A percentile compares a stretch with the other conserved stretches of the same genome.
Evolutionary conservation across 2,329 filamentous ascomycete genomes (phyloP).

Genomic region (Stagonosporopsis rhizophila): DNA sequence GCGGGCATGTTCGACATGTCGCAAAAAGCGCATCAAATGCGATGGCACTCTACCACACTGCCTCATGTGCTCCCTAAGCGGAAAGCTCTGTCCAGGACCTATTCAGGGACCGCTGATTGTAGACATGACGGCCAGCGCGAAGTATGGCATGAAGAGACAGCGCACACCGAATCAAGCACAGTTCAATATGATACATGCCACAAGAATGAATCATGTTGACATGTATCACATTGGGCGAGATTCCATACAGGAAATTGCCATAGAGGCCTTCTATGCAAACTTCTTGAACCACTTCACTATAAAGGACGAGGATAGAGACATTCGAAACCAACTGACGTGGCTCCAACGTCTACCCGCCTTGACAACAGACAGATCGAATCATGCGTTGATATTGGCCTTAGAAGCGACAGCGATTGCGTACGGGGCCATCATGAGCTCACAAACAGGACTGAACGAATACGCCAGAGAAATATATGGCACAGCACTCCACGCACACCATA

Average conservation of each 20-base stretch:
- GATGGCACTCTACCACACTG: conserved; percentile 42
- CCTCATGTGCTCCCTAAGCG: conserved; percentile 37
- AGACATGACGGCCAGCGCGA: conserved; percentile 36
- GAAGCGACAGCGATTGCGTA: conserved; percentile 40
- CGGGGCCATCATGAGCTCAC: conserved; percentile 31
- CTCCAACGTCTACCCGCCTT: conserved; percentile 36
- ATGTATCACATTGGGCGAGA: background rate
- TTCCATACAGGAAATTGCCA: background rate
- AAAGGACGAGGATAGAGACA: conserved; percentile 32
- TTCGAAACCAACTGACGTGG: conserved; percentile 38
- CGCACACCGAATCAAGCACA: background rate
- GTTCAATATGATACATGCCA: background rate
- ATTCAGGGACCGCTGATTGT: conserved; percentile 38
- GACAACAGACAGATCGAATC: conserved; percentile 32
- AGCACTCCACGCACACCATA: conserved; percentile 33
- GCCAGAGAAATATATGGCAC: conserved; percentile 37
- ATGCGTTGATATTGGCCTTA: conserved; percentile 34
- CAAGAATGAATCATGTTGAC: too few species aligned
- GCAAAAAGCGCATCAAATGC: conserved; percentile 44
- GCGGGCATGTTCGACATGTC: conserved; percentile 38
- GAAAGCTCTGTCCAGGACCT: conserved; percentile 35
- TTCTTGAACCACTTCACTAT: conserved; percentile 39
- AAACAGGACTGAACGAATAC: conserved; percentile 28
- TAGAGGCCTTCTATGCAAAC: conserved; percentile 33
- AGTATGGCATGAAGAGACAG: conserved; percentile 25